A percentile compares a stretch with the other conserved stretches of the same genome.
phyloP scores from a whole-genome alignment of 129 eudicot species.

The Lactuca sativa region DNA sequence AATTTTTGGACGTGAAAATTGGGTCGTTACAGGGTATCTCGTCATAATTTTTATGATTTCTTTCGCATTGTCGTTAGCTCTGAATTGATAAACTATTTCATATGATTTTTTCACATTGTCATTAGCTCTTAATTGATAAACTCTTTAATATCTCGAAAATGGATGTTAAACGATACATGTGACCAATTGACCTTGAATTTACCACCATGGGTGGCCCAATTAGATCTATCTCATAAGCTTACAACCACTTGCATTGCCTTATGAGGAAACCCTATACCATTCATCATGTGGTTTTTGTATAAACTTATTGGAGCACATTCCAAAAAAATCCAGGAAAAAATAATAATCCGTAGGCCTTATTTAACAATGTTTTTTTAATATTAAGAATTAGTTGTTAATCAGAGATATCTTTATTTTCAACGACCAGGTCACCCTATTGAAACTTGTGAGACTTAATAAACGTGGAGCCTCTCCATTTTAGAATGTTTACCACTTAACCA shows the following conservation, averaged over 20 bases:
- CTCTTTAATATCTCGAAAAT: constrained; percentile 43
- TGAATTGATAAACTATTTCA: constrained; percentile 5
- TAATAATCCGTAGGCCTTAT: background rate
- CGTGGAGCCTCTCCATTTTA: too few species aligned
- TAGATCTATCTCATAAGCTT: constrained; percentile 62
- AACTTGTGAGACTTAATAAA: too few species aligned
- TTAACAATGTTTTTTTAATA: background rate
- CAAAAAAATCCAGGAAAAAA: constrained; percentile 47
- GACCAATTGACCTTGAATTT: constrained; percentile 46
- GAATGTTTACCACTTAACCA: too few species aligned
- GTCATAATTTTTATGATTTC: constrained; percentile 58
- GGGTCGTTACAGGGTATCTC: too few species aligned
- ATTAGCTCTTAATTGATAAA: constrained; percentile 7
- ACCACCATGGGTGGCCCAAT: constrained; percentile 72
- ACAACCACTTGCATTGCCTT: constrained; percentile 53
- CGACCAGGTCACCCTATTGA: too few species aligned
- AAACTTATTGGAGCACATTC: constrained; percentile 67
- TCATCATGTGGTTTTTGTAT: constrained; percentile 44
- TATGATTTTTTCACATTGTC: too few species aligned
- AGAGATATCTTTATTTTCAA: too few species aligned
- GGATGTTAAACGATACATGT: constrained; percentile 49
- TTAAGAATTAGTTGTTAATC: too few species aligned
- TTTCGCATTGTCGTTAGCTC: constrained; percentile 28
- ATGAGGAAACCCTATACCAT: constrained; percentile 51
- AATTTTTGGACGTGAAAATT: too few species aligned